phyloP scores from a whole-genome alignment of 2,329 filamentous ascomycete genomes.

The Huntiella decipiens region DNA sequence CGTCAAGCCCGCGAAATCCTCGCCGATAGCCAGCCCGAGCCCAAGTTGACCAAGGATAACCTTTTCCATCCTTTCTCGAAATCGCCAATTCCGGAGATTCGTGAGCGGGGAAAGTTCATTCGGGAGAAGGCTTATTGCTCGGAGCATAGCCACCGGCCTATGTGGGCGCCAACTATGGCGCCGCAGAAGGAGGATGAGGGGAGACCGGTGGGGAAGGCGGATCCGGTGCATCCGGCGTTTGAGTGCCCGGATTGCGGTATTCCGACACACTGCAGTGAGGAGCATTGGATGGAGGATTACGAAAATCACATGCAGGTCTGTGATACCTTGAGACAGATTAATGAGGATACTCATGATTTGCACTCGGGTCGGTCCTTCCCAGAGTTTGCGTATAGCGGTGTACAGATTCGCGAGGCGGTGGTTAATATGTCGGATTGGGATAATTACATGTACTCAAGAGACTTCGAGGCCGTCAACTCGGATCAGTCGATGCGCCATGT shows the following conservation, averaged over 20 bases:
- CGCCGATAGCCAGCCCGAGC: conserved; percentile 13
- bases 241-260: conserved; percentile 94
- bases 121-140: conserved; percentile 86
- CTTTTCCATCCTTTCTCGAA: conserved; percentile 84
- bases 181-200: conserved; percentile 41
- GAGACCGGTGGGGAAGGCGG: conserved; percentile 29
- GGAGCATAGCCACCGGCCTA: conserved; percentile 69
- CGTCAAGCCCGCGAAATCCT: conserved; percentile 10
- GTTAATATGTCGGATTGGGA: conserved; percentile 99
- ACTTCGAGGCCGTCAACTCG: conserved; percentile 79
- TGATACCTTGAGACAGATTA: conserved; percentile 78
- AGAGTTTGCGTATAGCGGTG: conserved; percentile 79
- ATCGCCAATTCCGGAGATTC: conserved; percentile 76
- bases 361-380: conserved; percentile 78
- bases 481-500: conserved; percentile 84
- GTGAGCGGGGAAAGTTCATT: conserved; percentile 75
- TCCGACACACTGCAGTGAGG: conserved; percentile 81
- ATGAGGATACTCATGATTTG: conserved; percentile 94
- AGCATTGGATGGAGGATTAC: conserved; percentile 92
- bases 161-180: conserved; percentile 45
- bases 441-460: conserved; percentile 80
- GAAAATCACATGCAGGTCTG: conserved; percentile 84
- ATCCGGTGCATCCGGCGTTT: conserved; percentile 71
- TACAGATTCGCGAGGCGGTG: conserved; percentile 78
- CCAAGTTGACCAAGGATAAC: conserved; percentile 47